Conservation (phyloP, 257 asterid species). For the Coffea canephora region DNA sequence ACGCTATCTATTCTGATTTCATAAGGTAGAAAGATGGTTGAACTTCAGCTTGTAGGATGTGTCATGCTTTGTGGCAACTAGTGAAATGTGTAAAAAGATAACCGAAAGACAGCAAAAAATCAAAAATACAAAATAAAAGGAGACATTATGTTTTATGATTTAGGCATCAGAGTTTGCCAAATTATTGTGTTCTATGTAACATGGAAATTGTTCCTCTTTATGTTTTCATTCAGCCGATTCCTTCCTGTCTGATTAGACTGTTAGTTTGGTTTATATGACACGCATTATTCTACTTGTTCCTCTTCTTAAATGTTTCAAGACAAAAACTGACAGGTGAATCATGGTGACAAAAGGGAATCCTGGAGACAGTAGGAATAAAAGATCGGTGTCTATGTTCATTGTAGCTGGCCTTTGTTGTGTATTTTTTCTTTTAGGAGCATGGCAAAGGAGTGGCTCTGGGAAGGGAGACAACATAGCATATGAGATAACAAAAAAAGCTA, state of each 20-base stretch:
- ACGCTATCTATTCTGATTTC: neutral
- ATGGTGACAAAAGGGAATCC: slow-evolving; percentile 45
- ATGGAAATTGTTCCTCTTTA: neutral
- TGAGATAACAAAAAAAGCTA: slow-evolving; percentile 67
- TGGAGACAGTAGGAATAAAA: slow-evolving; percentile 75
- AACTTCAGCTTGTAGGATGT: neutral
- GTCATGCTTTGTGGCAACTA: neutral
- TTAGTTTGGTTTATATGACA: neutral
- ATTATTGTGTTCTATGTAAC: neutral
- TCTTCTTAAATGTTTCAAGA: neutral
- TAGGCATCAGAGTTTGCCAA: neutral
- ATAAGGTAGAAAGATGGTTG: neutral
- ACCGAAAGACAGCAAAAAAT: neutral
- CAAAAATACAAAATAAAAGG: too few relatives aligned
- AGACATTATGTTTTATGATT: neutral
- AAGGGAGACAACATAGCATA: slow-evolving; percentile 90
- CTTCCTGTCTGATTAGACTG: neutral
- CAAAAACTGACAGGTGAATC: slow-evolving; percentile 23
- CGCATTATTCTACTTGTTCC: neutral
- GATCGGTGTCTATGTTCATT: slow-evolving; percentile 72
- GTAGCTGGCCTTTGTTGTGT: slow-evolving; percentile 88
- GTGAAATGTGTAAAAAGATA: neutral
- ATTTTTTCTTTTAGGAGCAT: slow-evolving; percentile 92
- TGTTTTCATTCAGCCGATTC: neutral
- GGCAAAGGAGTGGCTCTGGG: slow-evolving; percentile 95